Percentiles rank a stretch among this genome's conserved stretches.
Evolutionary conservation across 306 rosid species (phyloP).

Genomic region (Rosa chinensis): DNA sequence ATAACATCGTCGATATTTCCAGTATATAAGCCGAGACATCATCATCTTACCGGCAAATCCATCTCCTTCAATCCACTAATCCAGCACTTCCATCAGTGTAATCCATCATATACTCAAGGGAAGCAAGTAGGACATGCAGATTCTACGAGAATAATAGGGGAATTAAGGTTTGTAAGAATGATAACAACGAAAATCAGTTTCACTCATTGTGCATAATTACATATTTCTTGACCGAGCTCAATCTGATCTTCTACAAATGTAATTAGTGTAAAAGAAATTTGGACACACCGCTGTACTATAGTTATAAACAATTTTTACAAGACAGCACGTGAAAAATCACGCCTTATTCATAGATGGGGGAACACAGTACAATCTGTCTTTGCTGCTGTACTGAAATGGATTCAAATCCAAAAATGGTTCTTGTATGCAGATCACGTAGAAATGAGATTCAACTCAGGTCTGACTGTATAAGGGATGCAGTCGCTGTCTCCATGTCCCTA

Average conservation of each 20-base stretch:
- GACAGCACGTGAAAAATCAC: background rate
- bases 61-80: background rate
- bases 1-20: too few species aligned
- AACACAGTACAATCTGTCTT: background rate
- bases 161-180: background rate
- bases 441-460: conserved; percentile 15
- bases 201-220: background rate
- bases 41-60: background rate
- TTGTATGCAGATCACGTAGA: background rate
- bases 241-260: background rate
- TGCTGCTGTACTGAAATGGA: background rate
- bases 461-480: conserved; percentile 41
- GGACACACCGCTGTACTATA: background rate
- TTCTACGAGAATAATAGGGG: background rate
- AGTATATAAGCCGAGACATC: too few species aligned
- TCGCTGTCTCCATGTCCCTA: conserved; percentile 40
- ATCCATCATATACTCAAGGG: background rate
- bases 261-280: background rate
- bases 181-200: background rate
- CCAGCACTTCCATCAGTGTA: background rate
- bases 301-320: conserved; percentile 1
- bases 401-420: background rate
- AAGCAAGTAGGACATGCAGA: background rate
- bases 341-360: background rate
- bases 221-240: background rate